Conservation (phyloP, 371 early-diverging fungal species). For the Mortierella sp. region DNA sequence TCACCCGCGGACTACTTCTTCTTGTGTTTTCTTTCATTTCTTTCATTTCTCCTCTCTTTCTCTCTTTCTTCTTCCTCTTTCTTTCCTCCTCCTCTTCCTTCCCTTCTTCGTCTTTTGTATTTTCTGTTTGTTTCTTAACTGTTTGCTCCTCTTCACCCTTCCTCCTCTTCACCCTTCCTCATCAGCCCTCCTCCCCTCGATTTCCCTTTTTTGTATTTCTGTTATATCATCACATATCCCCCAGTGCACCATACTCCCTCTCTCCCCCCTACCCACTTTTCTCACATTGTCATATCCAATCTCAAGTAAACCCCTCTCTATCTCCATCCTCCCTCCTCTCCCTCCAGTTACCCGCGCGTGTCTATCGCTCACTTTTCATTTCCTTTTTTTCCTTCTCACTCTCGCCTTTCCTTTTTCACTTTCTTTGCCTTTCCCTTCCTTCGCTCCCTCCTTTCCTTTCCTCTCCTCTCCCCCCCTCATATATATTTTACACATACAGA, state of each 20-base stretch:
- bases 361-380: constrained; percentile 1
- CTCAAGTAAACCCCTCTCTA: not conserved
- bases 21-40: not conserved
- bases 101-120: not conserved
- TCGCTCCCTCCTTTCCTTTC: not conserved
- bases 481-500: constrained; percentile 17
- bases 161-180: constrained; percentile 8
- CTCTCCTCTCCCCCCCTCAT: not conserved
- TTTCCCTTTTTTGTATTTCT: not conserved
- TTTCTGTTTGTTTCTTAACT: not conserved
- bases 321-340: not conserved
- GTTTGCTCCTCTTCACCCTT: constrained; percentile 12
- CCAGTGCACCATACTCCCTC: not conserved
- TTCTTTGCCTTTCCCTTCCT: not conserved
- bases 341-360: not conserved
- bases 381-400: constrained; percentile 2
- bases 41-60: not conserved
- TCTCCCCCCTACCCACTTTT: not conserved
- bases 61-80: not conserved
- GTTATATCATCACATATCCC: not conserved
- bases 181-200: not conserved
- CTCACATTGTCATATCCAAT: not conserved
- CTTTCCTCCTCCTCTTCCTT: not conserved
- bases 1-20: constrained; percentile 6
- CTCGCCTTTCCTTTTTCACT: not conserved